Evolutionary conservation across 192 early-diverging fungal genomes (phyloP).

Genomic region (Gaertneriomyces sp.): DNA sequence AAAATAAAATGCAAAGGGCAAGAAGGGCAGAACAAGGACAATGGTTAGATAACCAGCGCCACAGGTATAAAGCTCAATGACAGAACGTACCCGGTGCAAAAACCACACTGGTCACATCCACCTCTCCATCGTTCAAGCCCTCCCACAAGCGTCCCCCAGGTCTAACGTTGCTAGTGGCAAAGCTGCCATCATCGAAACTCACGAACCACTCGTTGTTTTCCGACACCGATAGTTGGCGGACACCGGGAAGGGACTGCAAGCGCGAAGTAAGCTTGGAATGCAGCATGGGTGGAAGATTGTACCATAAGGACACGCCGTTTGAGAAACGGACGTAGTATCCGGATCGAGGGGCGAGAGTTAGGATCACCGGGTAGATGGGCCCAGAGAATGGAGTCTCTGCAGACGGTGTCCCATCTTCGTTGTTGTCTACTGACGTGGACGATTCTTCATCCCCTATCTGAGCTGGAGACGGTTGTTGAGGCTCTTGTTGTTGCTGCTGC

Average conservation of each 20-base stretch:
- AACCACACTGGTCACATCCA: constrained; percentile 22
- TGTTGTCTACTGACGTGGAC: constrained; percentile 4
- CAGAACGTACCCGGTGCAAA: constrained; percentile 31
- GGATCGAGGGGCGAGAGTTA: constrained; percentile 23
- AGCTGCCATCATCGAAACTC: constrained; percentile 30
- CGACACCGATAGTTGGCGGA: constrained; percentile 25
- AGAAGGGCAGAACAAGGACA: too few relatives aligned
- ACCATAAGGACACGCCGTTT: constrained; percentile 29
- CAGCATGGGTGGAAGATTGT: constrained; percentile 29
- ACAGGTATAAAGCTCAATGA: too few relatives aligned
- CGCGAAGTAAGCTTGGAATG: constrained; percentile 33
- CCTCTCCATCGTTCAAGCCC: constrained; percentile 22
- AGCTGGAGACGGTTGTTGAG: too few relatives aligned
- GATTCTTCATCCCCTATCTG: neutral
- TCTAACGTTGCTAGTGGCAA: constrained; percentile 33
- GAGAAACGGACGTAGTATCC: constrained; percentile 24
- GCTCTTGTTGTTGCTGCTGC: too few relatives aligned
- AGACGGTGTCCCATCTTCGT: neutral
- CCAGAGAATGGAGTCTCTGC: constrained; percentile 6
- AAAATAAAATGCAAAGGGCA: too few relatives aligned
- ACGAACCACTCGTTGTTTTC: constrained; percentile 30
- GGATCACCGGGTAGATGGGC: constrained; percentile 14
- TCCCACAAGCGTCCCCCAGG: constrained; percentile 24
- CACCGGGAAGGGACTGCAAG: constrained; percentile 22
- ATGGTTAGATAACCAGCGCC: too few relatives aligned